A percentile compares a stretch with the other conserved stretches of the same genome.
These are phyloP conservation scores for Macrolepiota dolichaula DNA, from an alignment of 768 basidiomycete species.

Conservation along the genomic window DNA sequence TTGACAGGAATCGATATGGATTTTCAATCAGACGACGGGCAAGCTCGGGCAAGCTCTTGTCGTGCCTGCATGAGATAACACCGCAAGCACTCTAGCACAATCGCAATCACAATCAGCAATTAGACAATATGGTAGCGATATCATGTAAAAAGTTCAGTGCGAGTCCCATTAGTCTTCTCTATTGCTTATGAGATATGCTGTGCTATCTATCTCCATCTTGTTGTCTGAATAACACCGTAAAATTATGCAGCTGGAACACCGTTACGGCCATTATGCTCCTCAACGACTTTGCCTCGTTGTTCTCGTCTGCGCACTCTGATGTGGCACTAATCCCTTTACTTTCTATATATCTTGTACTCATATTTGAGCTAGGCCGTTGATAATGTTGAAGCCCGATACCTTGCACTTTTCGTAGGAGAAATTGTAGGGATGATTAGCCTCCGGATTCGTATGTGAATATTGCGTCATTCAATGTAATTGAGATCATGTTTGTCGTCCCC, in stretches of 20 bases:
- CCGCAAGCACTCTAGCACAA: conserved; percentile 72
- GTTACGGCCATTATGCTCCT: no score
- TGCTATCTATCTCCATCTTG: no score
- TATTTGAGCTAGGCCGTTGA: conserved; percentile 53
- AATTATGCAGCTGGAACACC: conserved; percentile 66
- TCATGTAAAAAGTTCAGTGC: conserved; percentile 45
- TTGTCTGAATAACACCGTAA: conserved; percentile 86
- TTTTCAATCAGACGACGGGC: conserved; percentile 82
- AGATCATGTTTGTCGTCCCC: conserved; percentile 76
- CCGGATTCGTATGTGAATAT: conserved; percentile 88
- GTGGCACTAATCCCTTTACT: neutral
- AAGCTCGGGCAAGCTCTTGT: conserved; percentile 89
- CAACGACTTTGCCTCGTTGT: no score
- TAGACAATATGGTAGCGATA: neutral
- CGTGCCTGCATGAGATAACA: conserved; percentile 91
- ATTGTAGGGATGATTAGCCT: conserved; percentile 79
- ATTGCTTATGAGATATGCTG: conserved; percentile 75
- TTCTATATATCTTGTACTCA: neutral
- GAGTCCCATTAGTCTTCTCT: no score
- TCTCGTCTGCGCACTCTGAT: no score
- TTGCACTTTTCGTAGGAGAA: conserved; percentile 88
- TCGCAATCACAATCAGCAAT: conserved; percentile 11
- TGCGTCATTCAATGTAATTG: conserved; percentile 91
- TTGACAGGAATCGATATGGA: no score
- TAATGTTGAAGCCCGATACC: conserved; percentile 86